Evolutionary conservation across 1,284 basidiomycete species (phyloP).

Genomic region (Flammula alnicola): DNA sequence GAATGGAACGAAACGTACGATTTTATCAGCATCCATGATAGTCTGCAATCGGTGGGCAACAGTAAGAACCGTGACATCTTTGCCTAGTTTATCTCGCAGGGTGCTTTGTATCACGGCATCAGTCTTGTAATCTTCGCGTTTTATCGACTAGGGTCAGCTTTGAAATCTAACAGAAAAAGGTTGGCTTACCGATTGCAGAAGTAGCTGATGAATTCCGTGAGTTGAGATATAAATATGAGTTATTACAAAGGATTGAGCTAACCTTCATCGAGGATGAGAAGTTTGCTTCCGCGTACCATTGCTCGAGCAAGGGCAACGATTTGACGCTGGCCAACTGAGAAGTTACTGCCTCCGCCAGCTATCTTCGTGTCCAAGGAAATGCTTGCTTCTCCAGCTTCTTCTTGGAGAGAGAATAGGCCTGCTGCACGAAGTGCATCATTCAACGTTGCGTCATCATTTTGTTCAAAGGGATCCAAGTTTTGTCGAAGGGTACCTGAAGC

Average conservation of each 20-base stretch:
- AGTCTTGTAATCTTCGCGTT: conserved; percentile 60
- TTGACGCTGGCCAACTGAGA: conserved; percentile 76
- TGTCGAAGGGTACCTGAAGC: conserved; percentile 27
- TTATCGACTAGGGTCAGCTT: conserved; percentile 16
- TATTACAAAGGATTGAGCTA: conserved; percentile 11
- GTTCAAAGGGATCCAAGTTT: conserved; percentile 69
- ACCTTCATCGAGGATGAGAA: conserved; percentile 68
- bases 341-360: conserved; percentile 64
- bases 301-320: conserved; percentile 64
- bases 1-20: conserved; percentile 28
- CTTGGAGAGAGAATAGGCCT: conserved; percentile 56
- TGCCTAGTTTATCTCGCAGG: conserved; percentile 53
- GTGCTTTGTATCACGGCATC: conserved; percentile 64
- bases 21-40: conserved; percentile 68
- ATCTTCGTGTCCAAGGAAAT: conserved; percentile 58
- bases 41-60: conserved; percentile 74
- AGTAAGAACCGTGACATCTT: conserved; percentile 64
- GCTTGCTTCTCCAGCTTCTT: conserved; percentile 50
- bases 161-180: neutral
- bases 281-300: conserved; percentile 59
- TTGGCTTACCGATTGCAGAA: conserved; percentile 51
- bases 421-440: conserved; percentile 60
- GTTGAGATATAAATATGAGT: neutral
- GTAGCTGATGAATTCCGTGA: conserved; percentile 40
- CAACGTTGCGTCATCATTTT: conserved; percentile 69